phyloP scores from a whole-genome alignment of 352 stramenopile genomes.

The Globisporangium camurandrum region DNA sequence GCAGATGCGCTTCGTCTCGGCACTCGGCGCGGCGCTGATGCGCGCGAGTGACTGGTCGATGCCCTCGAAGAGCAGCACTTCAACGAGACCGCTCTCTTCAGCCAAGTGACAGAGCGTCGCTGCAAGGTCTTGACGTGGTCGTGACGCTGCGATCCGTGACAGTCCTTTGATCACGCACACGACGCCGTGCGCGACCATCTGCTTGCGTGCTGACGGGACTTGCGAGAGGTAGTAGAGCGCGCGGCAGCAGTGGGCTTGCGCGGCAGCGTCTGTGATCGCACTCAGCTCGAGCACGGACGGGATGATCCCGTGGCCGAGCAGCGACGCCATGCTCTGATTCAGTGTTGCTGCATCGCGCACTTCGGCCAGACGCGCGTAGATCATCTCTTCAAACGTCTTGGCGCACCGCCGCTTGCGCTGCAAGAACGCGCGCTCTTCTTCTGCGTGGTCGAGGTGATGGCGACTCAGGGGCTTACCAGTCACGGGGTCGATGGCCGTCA shows the following conservation, averaged over 20 bases:
- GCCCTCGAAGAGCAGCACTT: constrained; percentile 60
- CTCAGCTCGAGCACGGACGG: constrained; percentile 45
- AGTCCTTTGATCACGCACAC: constrained; percentile 39
- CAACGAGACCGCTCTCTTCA: constrained; percentile 44
- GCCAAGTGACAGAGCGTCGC: constrained; percentile 62
- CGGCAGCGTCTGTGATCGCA: constrained; percentile 32
- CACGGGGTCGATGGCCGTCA: not conserved
- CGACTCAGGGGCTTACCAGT: constrained; percentile 4
- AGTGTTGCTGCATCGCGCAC: constrained; percentile 1
- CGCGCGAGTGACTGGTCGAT: constrained; percentile 52
- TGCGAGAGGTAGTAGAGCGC: constrained; percentile 58
- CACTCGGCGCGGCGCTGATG: constrained; percentile 30
- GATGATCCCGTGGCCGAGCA: constrained; percentile 65
- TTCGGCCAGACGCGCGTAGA: constrained; percentile 28
- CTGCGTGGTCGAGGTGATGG: constrained; percentile 11
- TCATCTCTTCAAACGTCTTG: constrained; percentile 76
- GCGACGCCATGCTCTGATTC: constrained; percentile 18
- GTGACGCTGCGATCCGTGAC: constrained; percentile 19
- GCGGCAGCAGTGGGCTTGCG: constrained; percentile 55
- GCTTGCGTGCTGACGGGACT: constrained; percentile 30
- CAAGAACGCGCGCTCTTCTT: constrained; percentile 19
- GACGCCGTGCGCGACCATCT: constrained; percentile 46
- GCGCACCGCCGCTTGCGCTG: constrained; percentile 60
- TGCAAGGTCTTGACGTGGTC: constrained; percentile 47
- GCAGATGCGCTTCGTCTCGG: constrained; percentile 66